These are phyloP conservation scores for Rhodosporidiobolus sp. DNA, from an alignment of 768 basidiomycete genomes.

Conservation along the genomic window DNA sequence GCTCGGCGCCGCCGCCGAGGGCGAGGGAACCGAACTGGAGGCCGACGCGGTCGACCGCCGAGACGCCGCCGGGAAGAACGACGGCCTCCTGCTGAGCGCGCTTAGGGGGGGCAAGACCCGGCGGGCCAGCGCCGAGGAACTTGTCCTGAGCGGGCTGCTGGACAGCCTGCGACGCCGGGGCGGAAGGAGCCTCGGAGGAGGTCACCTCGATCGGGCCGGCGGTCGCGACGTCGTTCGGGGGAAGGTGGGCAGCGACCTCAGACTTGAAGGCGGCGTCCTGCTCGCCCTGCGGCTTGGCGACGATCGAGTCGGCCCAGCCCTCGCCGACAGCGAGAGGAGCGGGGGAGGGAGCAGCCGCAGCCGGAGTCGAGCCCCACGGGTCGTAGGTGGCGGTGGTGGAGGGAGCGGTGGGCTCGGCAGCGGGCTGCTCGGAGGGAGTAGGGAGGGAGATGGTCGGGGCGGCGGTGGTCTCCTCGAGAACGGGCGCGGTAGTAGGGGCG, in stretches of 20 bases:
- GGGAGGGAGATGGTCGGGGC: conserved; percentile 33
- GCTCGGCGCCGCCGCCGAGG: conserved; percentile 33
- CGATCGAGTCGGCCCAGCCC: conserved; percentile 43
- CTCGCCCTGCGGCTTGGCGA: conserved; percentile 22
- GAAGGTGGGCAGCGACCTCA: conserved; percentile 39
- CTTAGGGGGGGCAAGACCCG: conserved; percentile 34
- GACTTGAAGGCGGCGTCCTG: conserved; percentile 28
- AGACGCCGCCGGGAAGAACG: conserved; percentile 27
- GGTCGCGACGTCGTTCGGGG: conserved; percentile 39
- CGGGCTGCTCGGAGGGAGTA: not conserved
- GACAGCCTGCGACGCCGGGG: not conserved
- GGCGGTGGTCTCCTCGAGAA: conserved; percentile 4
- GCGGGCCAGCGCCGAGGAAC: conserved; percentile 35
- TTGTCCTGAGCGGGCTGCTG: conserved; percentile 30
- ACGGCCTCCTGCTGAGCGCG: conserved; percentile 41
- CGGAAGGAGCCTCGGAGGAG: not conserved
- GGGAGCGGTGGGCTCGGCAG: conserved; percentile 21
- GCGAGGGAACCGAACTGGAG: conserved; percentile 43
- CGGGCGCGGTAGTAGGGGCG: conserved; percentile 2
- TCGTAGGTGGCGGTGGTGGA: conserved; percentile 34
- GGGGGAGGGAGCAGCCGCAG: conserved; percentile 33
- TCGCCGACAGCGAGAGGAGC: conserved; percentile 42
- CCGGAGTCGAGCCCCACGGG: conserved; percentile 41
- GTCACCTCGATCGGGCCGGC: conserved; percentile 41
- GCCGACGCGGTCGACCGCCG: conserved; percentile 35